These are phyloP conservation scores for Houttuynia cordata DNA, from an alignment of 164 flowering plant species.

Conservation along the genomic window DNA sequence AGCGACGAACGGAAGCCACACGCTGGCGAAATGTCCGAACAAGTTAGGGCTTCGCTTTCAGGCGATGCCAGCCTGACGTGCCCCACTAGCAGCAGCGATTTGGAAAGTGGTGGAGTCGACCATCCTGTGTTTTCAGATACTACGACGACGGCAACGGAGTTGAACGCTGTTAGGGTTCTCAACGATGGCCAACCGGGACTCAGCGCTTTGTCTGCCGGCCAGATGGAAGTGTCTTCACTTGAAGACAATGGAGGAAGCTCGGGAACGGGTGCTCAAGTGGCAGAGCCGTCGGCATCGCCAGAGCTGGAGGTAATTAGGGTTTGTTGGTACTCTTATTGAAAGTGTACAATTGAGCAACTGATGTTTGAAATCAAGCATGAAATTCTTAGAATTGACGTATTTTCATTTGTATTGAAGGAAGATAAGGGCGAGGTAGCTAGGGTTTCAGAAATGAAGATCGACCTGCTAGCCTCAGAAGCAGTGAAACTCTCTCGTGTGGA, in stretches of 20 bases:
- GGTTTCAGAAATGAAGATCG: conserved; percentile 5
- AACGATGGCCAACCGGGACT: background rate
- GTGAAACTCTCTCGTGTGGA: background rate
- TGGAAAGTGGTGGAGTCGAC: background rate
- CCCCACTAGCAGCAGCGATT: too few species aligned
- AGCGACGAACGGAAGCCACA: background rate
- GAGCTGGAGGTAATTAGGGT: background rate
- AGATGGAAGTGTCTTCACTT: background rate
- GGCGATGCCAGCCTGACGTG: background rate
- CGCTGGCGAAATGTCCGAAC: conserved; percentile 4
- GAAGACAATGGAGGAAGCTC: background rate
- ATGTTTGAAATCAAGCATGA: background rate
- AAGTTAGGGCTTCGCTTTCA: conserved; percentile 13
- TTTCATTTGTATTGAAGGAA: background rate
- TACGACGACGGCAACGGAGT: background rate
- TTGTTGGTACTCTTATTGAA: background rate
- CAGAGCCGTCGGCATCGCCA: background rate
- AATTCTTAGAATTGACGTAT: background rate
- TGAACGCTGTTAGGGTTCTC: background rate
- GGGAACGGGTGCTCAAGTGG: background rate
- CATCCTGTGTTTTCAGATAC: background rate
- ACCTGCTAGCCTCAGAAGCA: conserved; percentile 1
- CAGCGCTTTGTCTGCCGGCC: background rate
- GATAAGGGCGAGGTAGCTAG: conserved; percentile 3
- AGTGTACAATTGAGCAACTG: conserved; percentile 7